Evolutionary conservation across 768 basidiomycete species (phyloP).

Genomic region (Leccinum sublutescens): DNA sequence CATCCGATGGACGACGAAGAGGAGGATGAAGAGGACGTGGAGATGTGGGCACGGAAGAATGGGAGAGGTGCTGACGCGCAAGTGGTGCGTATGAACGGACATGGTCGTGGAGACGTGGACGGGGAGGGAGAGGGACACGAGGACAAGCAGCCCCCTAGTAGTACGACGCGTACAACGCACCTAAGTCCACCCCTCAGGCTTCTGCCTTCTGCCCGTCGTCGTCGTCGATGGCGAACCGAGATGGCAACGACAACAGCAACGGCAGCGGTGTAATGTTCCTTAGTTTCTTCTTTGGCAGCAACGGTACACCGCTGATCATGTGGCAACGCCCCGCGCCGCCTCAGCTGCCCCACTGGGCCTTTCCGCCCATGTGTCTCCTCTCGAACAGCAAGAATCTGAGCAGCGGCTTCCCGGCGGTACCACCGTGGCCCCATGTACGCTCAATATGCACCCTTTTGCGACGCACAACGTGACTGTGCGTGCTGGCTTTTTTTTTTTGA

Average conservation of each 20-base stretch:
- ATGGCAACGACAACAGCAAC: too few relatives aligned
- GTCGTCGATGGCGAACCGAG: too few relatives aligned
- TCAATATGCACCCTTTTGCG: too few relatives aligned
- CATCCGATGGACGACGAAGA: too few relatives aligned
- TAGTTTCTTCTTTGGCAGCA: constrained; percentile 26
- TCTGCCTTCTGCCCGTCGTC: background rate
- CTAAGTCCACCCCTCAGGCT: background rate
- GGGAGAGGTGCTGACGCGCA: too few relatives aligned
- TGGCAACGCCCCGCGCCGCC: constrained; percentile 23
- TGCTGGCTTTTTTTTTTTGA: too few relatives aligned
- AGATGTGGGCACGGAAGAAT: too few relatives aligned
- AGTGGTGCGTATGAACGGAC: too few relatives aligned
- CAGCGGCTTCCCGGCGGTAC: constrained; percentile 43
- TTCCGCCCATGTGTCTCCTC: constrained; percentile 27
- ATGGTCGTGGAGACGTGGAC: constrained; percentile 8
- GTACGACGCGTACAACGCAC: background rate
- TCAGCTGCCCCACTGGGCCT: constrained; percentile 16
- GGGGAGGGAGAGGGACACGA: constrained; percentile 17
- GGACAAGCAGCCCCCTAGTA: constrained; percentile 8
- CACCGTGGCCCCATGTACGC: constrained; percentile 40
- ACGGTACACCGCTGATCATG: constrained; percentile 23
- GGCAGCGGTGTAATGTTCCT: constrained; percentile 11
- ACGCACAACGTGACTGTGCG: too few relatives aligned
- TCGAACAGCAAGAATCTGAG: constrained; percentile 32
- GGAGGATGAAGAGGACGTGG: constrained; percentile 1